These are phyloP conservation scores for Chytriomyces confervae DNA, from an alignment of 192 early-diverging fungal genomes.

Conservation along the genomic window DNA sequence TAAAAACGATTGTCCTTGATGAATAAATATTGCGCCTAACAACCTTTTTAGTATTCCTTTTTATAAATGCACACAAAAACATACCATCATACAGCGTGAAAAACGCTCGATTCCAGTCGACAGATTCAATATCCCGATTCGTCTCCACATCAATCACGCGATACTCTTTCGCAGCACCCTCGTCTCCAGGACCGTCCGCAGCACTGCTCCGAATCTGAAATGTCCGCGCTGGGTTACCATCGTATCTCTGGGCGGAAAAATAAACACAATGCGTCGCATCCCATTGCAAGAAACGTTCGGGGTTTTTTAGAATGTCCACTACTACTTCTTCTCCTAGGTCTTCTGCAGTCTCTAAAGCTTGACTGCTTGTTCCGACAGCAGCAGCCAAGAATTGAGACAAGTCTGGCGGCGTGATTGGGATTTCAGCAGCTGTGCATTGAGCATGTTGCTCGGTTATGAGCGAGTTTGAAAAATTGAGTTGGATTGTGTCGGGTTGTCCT, in stretches of 20 bases:
- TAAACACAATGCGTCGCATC: slow-evolving; percentile 41
- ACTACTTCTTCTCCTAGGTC: background rate
- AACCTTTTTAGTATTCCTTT: background rate
- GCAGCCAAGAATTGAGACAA: slow-evolving; percentile 14
- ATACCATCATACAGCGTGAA: slow-evolving; percentile 66
- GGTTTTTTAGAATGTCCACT: background rate
- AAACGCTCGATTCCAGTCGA: slow-evolving; percentile 57
- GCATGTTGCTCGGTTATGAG: slow-evolving; percentile 63
- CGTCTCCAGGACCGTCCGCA: background rate
- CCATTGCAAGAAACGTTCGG: slow-evolving; percentile 8
- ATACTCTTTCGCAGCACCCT: slow-evolving; percentile 47
- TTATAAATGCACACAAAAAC: background rate
- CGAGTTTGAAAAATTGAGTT: slow-evolving; percentile 45
- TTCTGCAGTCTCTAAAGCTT: background rate
- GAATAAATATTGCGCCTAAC: slow-evolving; percentile 65
- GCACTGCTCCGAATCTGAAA: slow-evolving; percentile 54
- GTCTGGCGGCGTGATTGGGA: slow-evolving; percentile 30
- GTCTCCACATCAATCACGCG: slow-evolving; percentile 58
- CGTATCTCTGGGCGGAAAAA: slow-evolving; percentile 51
- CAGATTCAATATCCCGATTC: slow-evolving; percentile 52
- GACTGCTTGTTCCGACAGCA: background rate
- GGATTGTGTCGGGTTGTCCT: slow-evolving; percentile 34
- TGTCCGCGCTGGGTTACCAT: slow-evolving; percentile 49
- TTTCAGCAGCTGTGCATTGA: slow-evolving; percentile 77
- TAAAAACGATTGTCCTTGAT: slow-evolving; percentile 61